phyloP scores from a whole-genome alignment of 306 rosid species.

The Glycine tomentella region DNA sequence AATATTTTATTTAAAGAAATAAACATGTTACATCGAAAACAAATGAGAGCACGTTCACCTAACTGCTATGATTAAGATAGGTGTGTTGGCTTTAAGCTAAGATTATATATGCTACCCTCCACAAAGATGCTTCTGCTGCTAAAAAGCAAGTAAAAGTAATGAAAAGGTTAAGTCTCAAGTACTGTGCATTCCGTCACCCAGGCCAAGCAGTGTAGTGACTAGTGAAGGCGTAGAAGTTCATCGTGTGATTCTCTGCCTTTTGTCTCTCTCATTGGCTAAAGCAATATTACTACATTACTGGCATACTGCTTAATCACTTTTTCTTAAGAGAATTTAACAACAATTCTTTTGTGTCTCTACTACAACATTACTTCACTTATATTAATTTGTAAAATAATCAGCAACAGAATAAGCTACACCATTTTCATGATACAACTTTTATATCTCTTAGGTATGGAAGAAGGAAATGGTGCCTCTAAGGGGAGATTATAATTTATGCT shows the following conservation, averaged over 20 bases:
- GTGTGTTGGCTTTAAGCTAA: neutral
- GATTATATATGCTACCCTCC: slow-evolving; percentile 4
- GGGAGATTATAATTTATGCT: slow-evolving; percentile 8
- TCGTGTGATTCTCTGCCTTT: slow-evolving; percentile 44
- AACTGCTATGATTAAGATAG: slow-evolving; percentile 11
- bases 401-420: neutral
- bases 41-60: neutral
- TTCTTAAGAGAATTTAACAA: slow-evolving; percentile 4
- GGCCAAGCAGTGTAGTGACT: no score
- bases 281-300: no score
- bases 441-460: slow-evolving; percentile 43
- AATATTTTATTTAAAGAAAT: neutral
- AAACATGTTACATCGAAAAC: neutral
- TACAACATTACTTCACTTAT: no score
- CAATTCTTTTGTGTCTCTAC: neutral
- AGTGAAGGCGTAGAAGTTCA: slow-evolving; percentile 28
- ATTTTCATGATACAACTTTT: slow-evolving; percentile 24
- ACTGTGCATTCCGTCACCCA: slow-evolving; percentile 52
- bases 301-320: slow-evolving; percentile 11
- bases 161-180: slow-evolving; percentile 37
- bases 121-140: slow-evolving; percentile 39
- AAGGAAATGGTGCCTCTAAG: neutral
- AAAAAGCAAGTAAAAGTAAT: slow-evolving; percentile 40
- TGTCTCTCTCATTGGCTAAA: slow-evolving; percentile 40
- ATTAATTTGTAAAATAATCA: no score